Evolutionary conservation across 2,329 filamentous ascomycete genomes (phyloP).

Genomic region (Harringtonia aguacate): DNA sequence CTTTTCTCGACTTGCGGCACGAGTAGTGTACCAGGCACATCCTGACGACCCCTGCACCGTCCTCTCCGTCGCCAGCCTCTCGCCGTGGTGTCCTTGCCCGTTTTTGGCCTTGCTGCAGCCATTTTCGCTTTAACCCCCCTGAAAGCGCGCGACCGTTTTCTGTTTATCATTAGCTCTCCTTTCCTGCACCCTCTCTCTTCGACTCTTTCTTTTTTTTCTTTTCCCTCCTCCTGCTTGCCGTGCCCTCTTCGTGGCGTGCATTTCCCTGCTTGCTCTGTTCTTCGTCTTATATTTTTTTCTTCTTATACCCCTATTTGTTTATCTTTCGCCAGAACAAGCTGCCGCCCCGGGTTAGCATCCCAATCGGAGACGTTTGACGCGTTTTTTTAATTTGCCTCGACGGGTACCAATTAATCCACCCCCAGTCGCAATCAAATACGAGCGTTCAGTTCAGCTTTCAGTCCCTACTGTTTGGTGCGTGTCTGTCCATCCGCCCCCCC

Average conservation of each 20-base stretch:
- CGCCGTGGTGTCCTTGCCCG: no score
- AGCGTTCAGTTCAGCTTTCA: constrained; percentile 12
- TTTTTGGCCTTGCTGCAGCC: no score
- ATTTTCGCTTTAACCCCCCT: no score
- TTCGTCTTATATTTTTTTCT: background rate
- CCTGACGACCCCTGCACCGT: no score
- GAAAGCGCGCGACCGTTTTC: no score
- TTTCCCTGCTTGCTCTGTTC: background rate
- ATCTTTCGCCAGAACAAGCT: constrained; percentile 4
- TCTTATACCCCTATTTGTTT: constrained; percentile 4
- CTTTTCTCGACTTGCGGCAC: no score
- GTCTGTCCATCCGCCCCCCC: background rate
- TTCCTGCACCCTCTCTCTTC: background rate
- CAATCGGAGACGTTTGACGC: constrained; percentile 16
- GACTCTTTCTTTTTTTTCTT: background rate
- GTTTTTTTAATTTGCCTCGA: constrained; percentile 23
- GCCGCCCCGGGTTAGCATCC: constrained; percentile 4
- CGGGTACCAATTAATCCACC: constrained; percentile 8
- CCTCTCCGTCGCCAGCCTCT: no score
- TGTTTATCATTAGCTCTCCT: no score
- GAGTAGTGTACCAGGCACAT: no score
- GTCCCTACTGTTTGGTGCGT: background rate
- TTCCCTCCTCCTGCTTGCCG: background rate
- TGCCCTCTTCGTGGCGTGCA: no score
- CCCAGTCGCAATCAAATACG: constrained; percentile 23